Conservation (phyloP, 164 flowering plant species). For the Liriodendron chinense region DNA sequence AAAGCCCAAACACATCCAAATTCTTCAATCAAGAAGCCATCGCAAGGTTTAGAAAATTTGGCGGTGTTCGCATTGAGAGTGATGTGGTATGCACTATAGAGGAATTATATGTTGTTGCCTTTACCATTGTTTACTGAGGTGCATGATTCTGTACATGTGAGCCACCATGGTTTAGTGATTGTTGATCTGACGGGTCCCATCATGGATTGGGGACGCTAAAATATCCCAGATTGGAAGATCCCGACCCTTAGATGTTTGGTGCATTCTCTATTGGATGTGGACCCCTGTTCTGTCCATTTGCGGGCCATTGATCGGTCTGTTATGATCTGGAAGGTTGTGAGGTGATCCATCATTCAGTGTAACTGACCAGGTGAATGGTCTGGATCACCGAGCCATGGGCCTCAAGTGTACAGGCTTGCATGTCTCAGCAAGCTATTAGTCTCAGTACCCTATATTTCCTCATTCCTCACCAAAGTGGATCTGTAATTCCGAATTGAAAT, state of each 20-base stretch:
- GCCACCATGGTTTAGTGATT: neutral
- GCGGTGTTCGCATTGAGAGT: constrained; percentile 96
- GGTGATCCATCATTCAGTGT: neutral
- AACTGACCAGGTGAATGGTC: neutral
- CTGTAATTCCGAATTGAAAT: neutral
- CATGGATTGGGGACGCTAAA: neutral
- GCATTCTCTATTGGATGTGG: neutral
- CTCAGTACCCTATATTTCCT: neutral
- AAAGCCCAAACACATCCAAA: constrained; percentile 45
- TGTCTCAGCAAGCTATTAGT: too few species aligned
- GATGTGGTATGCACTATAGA: constrained; percentile 56
- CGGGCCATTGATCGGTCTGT: neutral
- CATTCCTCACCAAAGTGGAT: neutral
- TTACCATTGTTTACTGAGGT: neutral
- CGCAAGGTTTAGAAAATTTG: constrained; percentile 57
- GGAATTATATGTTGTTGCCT: neutral
- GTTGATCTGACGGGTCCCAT: neutral
- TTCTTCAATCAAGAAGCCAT: constrained; percentile 58
- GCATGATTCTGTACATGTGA: neutral
- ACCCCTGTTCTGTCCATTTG: neutral
- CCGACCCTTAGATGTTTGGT: too few species aligned
- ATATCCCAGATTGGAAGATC: neutral
- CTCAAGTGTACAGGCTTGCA: too few species aligned
- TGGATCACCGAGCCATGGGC: neutral
- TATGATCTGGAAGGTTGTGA: neutral